Percentiles rank a stretch among this genome's conserved stretches.
Conservation (phyloP, 495 filamentous ascomycete genomes). For the Xylaria flabelliformis region DNA sequence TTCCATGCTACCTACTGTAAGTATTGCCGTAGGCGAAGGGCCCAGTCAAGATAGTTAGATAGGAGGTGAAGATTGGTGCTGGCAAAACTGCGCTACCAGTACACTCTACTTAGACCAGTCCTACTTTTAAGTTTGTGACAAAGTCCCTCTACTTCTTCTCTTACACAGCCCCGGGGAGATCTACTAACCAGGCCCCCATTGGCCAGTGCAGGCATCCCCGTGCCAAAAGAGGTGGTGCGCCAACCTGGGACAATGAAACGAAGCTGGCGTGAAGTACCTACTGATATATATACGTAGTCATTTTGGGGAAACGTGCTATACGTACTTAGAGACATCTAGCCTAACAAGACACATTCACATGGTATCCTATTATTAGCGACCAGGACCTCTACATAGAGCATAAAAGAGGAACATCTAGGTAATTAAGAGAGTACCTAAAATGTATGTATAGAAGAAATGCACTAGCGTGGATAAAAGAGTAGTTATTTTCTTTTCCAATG, state of each 20-base stretch:
- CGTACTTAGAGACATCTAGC: not conserved
- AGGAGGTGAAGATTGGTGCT: not conserved
- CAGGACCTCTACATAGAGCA: not conserved
- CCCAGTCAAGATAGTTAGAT: not conserved
- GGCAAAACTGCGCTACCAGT: not conserved
- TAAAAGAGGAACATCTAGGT: not conserved
- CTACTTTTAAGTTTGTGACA: not conserved
- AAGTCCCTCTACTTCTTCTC: not conserved
- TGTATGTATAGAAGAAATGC: not conserved
- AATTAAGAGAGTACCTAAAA: not conserved
- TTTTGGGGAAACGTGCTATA: not conserved
- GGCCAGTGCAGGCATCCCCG: not conserved
- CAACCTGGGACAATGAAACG: constrained; percentile 10
- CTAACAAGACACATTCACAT: not conserved
- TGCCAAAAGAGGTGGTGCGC: constrained; percentile 12
- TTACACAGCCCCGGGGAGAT: not conserved
- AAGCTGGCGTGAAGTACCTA: constrained; percentile 8
- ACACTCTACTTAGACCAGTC: constrained; percentile 5
- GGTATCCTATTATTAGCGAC: not conserved
- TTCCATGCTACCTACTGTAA: not conserved
- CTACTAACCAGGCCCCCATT: not conserved
- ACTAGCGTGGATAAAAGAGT: not conserved
- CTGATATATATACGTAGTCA: not conserved
- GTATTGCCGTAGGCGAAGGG: not conserved
- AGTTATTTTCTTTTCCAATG: not conserved